Base-by-base conservation (phyloP, 2,329 filamentous ascomycete species). In the Fusarium mundagurra region DNA sequence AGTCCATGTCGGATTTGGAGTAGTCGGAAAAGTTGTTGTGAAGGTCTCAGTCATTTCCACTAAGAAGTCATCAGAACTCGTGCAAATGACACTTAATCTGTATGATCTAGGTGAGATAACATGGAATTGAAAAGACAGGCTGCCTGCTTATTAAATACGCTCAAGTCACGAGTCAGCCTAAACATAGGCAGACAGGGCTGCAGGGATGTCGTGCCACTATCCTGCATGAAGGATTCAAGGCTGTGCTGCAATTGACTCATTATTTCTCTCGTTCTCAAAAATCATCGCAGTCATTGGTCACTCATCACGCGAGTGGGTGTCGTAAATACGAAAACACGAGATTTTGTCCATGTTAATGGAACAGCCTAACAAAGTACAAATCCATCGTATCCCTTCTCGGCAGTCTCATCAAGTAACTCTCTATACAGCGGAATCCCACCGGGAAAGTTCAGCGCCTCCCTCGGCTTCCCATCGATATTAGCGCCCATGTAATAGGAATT, bases 391-490 rank as follows among this genome's bases (percentile, higher is more conserved):
- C 5, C 13, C 18, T 53, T 22, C 33, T 17, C n/a, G 16, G n/a
- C 6, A 22, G 9, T 18, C 4, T 36, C 18, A 1, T 12, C 18
- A 27, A 12, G 6, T 10, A 36, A 11, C 33, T 53, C 33, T 16
- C 9, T 27, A 17, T 17, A 22, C 4, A 36, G 4, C 3, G 18
- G 18, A 9, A 36, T 22, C 6, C 33, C 33, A 8, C 4, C 6
- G 0, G 33, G 17, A 22, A 22, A 22, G 4, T 36, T 20, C 9
- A 36, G 18, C 3, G n/a, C n/a, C 9, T 27, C n/a, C 2, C 3
- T 34, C 18, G 3, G 18, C 13, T 16, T 22, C n/a, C 31, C n/a
- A 36, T 53, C 17, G 2, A 24, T 24, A 20, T 20, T 27, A 1
- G 3, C 17, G 12, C 33, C 3, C 12, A 22, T 38, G 2, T 22